A percentile compares a stretch with the other conserved stretches of the same genome.
Evolutionary conservation across 176 grass and related monocot species (phyloP).

Genomic region (Musa beccarii): DNA sequence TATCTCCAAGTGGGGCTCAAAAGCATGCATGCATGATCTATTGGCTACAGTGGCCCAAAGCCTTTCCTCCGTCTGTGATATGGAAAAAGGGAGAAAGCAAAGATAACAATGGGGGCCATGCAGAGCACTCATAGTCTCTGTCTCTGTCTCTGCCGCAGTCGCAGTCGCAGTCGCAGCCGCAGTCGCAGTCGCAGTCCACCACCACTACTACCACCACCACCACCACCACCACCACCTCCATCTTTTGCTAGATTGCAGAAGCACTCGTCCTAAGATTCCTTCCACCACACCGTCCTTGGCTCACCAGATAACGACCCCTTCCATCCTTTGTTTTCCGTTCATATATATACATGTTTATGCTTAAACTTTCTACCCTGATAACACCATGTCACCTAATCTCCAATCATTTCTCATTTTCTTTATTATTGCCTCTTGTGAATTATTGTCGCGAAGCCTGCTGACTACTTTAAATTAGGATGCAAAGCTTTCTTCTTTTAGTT

Average conservation of each 20-base stretch:
- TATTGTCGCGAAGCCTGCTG: neutral
- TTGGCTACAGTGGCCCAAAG: neutral
- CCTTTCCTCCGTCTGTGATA: neutral
- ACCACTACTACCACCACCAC: neutral
- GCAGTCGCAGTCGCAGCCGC: neutral
- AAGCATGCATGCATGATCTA: neutral
- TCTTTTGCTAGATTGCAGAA: conserved; percentile 58
- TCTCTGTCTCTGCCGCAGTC: too few relatives aligned
- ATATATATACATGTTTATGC: neutral
- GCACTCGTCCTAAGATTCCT: conserved; percentile 46
- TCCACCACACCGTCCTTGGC: neutral
- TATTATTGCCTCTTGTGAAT: neutral
- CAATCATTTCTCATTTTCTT: neutral
- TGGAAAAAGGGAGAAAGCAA: neutral
- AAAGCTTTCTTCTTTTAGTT: too few relatives aligned
- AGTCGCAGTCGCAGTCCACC: too few relatives aligned
- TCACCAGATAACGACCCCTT: conserved; percentile 47
- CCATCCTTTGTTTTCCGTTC: neutral
- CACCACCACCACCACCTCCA: conserved; percentile 19
- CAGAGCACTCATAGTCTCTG: too few relatives aligned
- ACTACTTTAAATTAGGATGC: too few relatives aligned
- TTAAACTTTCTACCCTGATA: neutral
- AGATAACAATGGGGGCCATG: too few relatives aligned
- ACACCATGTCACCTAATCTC: neutral
- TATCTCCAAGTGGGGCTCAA: conserved; percentile 16